Percentiles rank a stretch among this genome's conserved stretches.
Evolutionary conservation across 2,329 filamentous ascomycete genomes (phyloP).

Genomic region (Ophiostoma triangulosporum): DNA sequence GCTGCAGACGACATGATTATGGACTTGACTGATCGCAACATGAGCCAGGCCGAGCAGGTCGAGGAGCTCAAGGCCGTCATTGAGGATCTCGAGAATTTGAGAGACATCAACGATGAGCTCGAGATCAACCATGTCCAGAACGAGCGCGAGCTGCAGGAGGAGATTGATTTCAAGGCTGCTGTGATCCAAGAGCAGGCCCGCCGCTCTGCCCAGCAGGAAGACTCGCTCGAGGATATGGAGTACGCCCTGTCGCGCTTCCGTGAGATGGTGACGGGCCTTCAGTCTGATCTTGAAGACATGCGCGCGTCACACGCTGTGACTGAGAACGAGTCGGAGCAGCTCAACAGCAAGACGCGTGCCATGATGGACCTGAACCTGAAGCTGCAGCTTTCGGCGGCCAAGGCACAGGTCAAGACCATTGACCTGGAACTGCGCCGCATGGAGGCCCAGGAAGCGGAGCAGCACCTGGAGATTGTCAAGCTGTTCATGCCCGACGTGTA

Average conservation of each 20-base stretch:
- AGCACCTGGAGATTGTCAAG: conserved; percentile 80
- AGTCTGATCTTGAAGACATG: conserved; percentile 82
- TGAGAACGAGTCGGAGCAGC: conserved; percentile 81
- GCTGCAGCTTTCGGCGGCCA: conserved; percentile 76
- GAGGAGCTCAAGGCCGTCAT: conserved; percentile 71
- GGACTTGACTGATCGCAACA: conserved; percentile 76
- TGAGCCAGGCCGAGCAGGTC: conserved; percentile 68
- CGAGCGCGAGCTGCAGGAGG: conserved; percentile 86
- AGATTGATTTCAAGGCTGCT: conserved; percentile 77
- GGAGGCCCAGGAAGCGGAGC: conserved; percentile 75
- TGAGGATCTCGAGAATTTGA: conserved; percentile 75
- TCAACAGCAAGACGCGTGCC: conserved; percentile 74
- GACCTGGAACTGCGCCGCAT: conserved; percentile 77
- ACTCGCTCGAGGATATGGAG: conserved; percentile 72
- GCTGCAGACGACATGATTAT: conserved; percentile 91
- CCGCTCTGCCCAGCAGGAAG: conserved; percentile 61
- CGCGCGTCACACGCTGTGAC: conserved; percentile 83
- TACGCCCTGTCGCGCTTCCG: conserved; percentile 82
- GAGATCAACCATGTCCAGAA: conserved; percentile 87
- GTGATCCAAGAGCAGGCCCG: conserved; percentile 72
- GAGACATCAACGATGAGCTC: conserved; percentile 88
- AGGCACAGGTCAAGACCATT: conserved; percentile 88
- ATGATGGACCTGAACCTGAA: conserved; percentile 97
- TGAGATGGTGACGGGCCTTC: conserved; percentile 73
- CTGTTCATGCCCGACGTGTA: conserved; percentile 80